These are phyloP conservation scores for Pythium rhizo-oryzae DNA, from an alignment of 352 stramenopile species.

Conservation along the genomic window DNA sequence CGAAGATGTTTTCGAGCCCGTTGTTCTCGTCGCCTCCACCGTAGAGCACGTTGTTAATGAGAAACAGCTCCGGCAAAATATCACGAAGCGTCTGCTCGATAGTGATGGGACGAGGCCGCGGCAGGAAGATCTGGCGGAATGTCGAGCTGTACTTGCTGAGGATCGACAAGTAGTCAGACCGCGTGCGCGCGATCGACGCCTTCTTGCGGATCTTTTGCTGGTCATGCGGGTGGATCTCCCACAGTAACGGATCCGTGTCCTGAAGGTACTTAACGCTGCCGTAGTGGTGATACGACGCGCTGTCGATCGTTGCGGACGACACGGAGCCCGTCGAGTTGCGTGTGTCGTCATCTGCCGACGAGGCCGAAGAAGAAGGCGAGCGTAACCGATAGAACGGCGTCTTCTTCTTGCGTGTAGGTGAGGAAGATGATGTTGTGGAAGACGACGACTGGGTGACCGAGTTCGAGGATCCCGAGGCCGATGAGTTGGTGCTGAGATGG, in stretches of 20 bases:
- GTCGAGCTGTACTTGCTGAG: conserved; percentile 62
- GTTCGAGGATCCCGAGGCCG: conserved; percentile 36
- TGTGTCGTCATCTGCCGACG: conserved; percentile 42
- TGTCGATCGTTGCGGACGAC: conserved; percentile 26
- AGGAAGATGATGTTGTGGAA: conserved; percentile 30
- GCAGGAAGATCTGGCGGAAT: conserved; percentile 75
- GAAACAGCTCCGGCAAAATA: conserved; percentile 73
- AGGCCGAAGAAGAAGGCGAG: conserved; percentile 46
- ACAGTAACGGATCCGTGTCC: conserved; percentile 80
- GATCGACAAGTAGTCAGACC: conserved; percentile 67
- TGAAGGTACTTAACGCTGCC: conserved; percentile 79
- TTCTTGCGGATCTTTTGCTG: conserved; percentile 77
- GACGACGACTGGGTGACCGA: conserved; percentile 27
- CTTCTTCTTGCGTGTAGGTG: conserved; percentile 39
- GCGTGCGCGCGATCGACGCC: conserved; percentile 49
- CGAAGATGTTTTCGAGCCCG: conserved; percentile 78
- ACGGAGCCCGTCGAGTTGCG: conserved; percentile 21
- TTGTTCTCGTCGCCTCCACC: conserved; percentile 66
- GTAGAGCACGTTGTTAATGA: conserved; percentile 83
- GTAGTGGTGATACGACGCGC: conserved; percentile 58
- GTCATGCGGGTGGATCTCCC: conserved; percentile 83
- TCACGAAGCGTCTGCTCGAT: conserved; percentile 81
- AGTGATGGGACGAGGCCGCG: conserved; percentile 66
- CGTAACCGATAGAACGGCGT: conserved; percentile 65
- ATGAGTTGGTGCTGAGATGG: conserved; percentile 49